Evolutionary conservation across 2,329 filamentous ascomycete genomes (phyloP), one percentile per base, ranked within the genome.

Genomic region (Xenosphaeropsis pyriputrescens): DNA sequence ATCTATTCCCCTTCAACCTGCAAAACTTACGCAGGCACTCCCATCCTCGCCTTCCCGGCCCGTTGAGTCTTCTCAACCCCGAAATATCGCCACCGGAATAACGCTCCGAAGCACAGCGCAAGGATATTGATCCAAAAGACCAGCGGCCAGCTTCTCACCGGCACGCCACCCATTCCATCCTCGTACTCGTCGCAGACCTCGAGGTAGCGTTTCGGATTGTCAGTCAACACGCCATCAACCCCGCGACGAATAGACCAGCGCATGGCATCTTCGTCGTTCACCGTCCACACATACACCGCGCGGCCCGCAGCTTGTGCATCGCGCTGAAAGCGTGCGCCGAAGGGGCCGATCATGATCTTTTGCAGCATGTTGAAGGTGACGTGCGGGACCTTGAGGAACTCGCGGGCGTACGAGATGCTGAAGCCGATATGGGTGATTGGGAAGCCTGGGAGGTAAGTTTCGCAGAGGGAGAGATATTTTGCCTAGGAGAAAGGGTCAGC

Each of bases 191-290:
- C 50, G 43, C 71, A 74, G 2, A 85, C 67, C 33, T 79, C 68
- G 17, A 76, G 53, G 50, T 77, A 89, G 45, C 70, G 57, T 52
- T 70, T 70, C 1, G 84, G 83, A 47, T 94, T 77, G 52, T 95
- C 88, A 0, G 86, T 93, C 38, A 94, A 77, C 4, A 94, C 79
- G 1, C 84, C 88, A 48, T 93, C 83, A 1, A 93, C 61, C 18
- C 48, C 49, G 32, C 70, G 60, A 18, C 65, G 58, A 26, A 93
- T 73, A 45, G 75, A 70, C 85, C 85, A 94, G 48, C 75, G 70
- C 88, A 96, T 95, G 58, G 75, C 72, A 36, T 67, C 64, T 44
- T 73, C 70, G 12, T 80, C 70, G 54, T 96, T 94, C 36, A 94
- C 82, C 0, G 88, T 95, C 89, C 89, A 96, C 0, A 75, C 70